A percentile compares a stretch with the other conserved stretches of the same genome.
phyloP scores from a whole-genome alignment of 305 asterid genomes.

The Ilex paraguariensis region DNA sequence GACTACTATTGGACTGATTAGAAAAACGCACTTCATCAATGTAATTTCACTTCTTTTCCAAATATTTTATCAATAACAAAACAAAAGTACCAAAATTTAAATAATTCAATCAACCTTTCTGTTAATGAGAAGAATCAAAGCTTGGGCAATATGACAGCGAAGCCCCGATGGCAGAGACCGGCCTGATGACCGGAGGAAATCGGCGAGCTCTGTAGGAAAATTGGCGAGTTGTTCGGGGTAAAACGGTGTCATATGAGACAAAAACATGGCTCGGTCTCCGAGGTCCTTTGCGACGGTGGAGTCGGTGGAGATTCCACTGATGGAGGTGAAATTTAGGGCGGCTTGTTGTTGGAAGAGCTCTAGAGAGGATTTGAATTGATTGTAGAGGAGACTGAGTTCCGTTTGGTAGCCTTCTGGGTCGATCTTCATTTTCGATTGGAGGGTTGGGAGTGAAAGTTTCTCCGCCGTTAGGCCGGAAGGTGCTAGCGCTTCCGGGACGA shows the following conservation, averaged over 20 bases:
- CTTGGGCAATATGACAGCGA: constrained; percentile 61
- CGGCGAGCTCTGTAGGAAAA: constrained; percentile 58
- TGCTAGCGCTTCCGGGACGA: constrained; percentile 14
- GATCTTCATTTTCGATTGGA: constrained; percentile 73
- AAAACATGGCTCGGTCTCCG: constrained; percentile 74
- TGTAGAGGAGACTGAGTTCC: constrained; percentile 61
- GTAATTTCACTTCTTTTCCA: too few relatives aligned
- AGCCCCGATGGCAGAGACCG: constrained; percentile 59
- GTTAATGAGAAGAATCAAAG: constrained; percentile 68
- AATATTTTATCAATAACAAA: not conserved
- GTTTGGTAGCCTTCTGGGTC: constrained; percentile 82
- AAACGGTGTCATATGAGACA: constrained; percentile 77
- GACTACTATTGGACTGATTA: too few relatives aligned
- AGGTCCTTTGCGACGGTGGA: constrained; percentile 62
- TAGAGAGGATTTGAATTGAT: constrained; percentile 68
- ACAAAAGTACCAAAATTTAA: not conserved
- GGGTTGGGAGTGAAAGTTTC: constrained; percentile 54
- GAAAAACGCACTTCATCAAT: too few relatives aligned
- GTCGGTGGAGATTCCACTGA: constrained; percentile 67
- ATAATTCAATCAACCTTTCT: constrained; percentile 42
- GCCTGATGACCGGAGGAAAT: constrained; percentile 58
- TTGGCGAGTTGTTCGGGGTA: constrained; percentile 39
- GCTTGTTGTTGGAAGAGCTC: constrained; percentile 84
- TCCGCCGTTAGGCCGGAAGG: constrained; percentile 57
- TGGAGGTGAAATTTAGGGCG: constrained; percentile 67